Percentiles rank a stretch among this genome's conserved stretches.
Evolutionary conservation across 176 grass and related monocot genomes (phyloP).

Genomic region (Zea luxurians): DNA sequence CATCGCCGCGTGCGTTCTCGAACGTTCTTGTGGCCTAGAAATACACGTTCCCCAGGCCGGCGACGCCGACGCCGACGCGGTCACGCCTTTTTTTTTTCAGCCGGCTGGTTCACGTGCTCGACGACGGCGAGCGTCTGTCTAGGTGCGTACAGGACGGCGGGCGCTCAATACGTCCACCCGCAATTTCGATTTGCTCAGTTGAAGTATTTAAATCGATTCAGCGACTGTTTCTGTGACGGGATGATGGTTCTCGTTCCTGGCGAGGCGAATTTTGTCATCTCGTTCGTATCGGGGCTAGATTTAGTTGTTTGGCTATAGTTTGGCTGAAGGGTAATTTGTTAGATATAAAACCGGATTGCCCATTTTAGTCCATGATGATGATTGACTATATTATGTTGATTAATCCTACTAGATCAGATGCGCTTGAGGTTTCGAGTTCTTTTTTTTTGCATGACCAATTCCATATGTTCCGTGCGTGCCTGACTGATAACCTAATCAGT

Average conservation of each 20-base stretch:
- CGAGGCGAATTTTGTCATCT: neutral
- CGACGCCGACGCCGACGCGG: neutral
- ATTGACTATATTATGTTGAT: neutral
- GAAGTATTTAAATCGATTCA: neutral
- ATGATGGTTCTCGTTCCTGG: neutral
- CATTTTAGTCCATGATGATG: neutral
- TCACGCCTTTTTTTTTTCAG: neutral
- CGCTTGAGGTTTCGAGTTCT: neutral
- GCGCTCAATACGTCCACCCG: neutral
- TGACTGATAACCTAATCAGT: neutral
- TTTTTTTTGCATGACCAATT: neutral
- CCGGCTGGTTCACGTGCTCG: neutral
- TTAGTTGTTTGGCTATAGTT: neutral
- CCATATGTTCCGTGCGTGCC: neutral
- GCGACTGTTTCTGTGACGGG: neutral
- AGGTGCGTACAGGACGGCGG: constrained; percentile 16
- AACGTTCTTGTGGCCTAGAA: constrained; percentile 26
- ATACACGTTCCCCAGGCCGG: neutral
- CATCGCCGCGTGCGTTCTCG: constrained; percentile 17
- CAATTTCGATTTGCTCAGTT: neutral
- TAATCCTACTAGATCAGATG: neutral
- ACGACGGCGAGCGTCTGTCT: neutral
- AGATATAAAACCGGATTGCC: neutral
- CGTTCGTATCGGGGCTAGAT: neutral
- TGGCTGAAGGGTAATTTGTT: neutral